Conservation (phyloP, 805 yeast species). For the Nakazawaea ishiwadae region DNA sequence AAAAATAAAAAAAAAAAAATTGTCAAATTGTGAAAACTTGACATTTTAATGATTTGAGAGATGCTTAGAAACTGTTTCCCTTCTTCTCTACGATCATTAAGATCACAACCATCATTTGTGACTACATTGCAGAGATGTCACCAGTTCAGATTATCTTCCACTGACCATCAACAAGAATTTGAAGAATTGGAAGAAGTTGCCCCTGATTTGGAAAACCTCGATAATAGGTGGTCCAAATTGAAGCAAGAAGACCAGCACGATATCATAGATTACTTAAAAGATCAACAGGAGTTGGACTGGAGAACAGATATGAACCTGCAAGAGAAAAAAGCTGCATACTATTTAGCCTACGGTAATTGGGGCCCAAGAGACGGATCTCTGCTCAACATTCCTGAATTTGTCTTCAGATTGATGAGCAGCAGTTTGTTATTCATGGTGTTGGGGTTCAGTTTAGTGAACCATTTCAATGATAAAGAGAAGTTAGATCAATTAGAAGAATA, state of each 20-base stretch:
- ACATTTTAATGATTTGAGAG: no score
- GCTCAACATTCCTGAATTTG: slow-evolving; percentile 26
- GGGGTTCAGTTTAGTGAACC: slow-evolving; percentile 28
- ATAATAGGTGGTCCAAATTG: slow-evolving; percentile 27
- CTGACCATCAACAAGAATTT: not conserved
- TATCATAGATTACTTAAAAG: slow-evolving; percentile 28
- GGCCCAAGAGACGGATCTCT: slow-evolving; percentile 43
- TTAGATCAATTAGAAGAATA: not conserved
- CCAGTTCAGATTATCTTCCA: no score
- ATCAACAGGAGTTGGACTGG: slow-evolving; percentile 34
- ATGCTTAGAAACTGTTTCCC: no score
- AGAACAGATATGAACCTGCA: slow-evolving; percentile 33
- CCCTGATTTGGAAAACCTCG: slow-evolving; percentile 26
- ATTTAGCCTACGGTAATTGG: slow-evolving; percentile 58
- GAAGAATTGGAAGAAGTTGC: slow-evolving; percentile 16
- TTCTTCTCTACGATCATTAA: no score
- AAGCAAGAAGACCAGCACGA: slow-evolving; percentile 29
- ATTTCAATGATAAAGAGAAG: slow-evolving; percentile 24
- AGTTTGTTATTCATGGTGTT: slow-evolving; percentile 27
- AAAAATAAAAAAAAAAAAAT: no score
- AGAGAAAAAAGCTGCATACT: slow-evolving; percentile 56
- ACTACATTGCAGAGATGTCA: no score
- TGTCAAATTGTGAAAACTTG: no score
- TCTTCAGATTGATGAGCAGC: slow-evolving; percentile 27
- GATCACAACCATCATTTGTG: no score